phyloP scores from a whole-genome alignment of 2,329 filamentous ascomycete genomes.

The Pleomassaria siparia region DNA sequence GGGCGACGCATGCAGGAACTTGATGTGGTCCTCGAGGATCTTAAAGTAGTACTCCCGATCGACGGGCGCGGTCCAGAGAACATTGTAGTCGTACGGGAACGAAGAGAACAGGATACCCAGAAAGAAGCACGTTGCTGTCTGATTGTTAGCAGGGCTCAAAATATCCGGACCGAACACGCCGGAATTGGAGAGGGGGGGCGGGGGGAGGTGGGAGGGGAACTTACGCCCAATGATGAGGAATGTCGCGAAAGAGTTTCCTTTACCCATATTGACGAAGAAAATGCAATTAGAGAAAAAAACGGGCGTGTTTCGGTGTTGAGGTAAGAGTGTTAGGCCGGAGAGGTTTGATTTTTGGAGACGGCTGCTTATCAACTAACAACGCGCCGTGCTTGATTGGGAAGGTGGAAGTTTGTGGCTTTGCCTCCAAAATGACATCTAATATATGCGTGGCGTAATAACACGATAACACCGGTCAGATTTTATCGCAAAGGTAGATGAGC shows the following conservation, averaged over 20 bases:
- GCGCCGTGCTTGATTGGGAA: constrained; percentile 32
- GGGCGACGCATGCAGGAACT: constrained; percentile 87
- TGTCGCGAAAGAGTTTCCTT: constrained; percentile 74
- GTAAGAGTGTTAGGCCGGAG: constrained; percentile 15
- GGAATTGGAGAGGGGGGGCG: constrained; percentile 3
- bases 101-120: constrained; percentile 95
- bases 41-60: constrained; percentile 68
- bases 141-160: constrained; percentile 13
- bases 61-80: constrained; percentile 74
- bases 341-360: neutral
- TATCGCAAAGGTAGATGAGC: neutral
- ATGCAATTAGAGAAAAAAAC: constrained; percentile 6
- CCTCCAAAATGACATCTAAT: neutral
- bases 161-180: no score
- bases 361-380: constrained; percentile 25
- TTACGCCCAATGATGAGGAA: constrained; percentile 95
- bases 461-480: neutral
- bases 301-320: constrained; percentile 1
- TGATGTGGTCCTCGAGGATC: constrained; percentile 85
- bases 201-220: constrained; percentile 42
- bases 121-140: constrained; percentile 80
- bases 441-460: neutral
- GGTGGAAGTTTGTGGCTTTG: constrained; percentile 21
- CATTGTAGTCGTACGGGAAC: constrained; percentile 93
- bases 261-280: constrained; percentile 27